These are phyloP conservation scores for Diaporthe caulivora DNA, from an alignment of 2,329 filamentous ascomycete species.

Conservation along the genomic window DNA sequence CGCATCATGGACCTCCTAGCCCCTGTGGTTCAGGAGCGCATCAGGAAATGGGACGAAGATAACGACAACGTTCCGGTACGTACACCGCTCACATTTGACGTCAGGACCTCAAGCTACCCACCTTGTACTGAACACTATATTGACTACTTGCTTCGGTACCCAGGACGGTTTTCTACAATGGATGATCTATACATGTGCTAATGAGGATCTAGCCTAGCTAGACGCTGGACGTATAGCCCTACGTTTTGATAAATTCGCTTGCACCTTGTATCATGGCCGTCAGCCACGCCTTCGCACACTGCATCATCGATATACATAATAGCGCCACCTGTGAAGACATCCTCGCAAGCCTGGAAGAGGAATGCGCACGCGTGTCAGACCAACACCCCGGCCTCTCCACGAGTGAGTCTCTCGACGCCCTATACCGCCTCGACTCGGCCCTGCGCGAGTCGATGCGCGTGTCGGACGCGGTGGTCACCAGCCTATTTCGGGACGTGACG, in stretches of 20 bases:
- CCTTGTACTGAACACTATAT: not conserved
- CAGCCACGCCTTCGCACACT: not conserved
- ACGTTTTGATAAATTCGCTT: not conserved
- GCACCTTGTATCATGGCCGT: not conserved
- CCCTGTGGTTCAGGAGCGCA: slow-evolving; percentile 1
- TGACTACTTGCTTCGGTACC: not conserved
- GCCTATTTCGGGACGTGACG: not conserved
- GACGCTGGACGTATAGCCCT: not conserved
- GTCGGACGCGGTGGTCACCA: not conserved
- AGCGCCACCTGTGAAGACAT: not conserved
- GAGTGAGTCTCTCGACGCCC: not conserved
- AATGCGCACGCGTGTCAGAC: not conserved
- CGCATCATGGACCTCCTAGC: not conserved
- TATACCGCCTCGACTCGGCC: slow-evolving; percentile 2
- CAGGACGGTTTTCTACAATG: slow-evolving; percentile 21
- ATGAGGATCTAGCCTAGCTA: not conserved
- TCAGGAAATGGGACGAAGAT: not conserved
- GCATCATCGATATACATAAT: not conserved
- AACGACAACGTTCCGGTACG: not conserved
- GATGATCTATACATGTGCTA: not conserved
- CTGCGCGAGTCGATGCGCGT: slow-evolving; percentile 25
- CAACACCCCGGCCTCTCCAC: not conserved
- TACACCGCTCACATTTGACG: not conserved
- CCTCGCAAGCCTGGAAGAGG: not conserved
- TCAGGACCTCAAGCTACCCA: not conserved